These are phyloP conservation scores for Trichophyton mentagrophytes DNA, from an alignment of 2,329 filamentous ascomycete species.

Conservation along the genomic window DNA sequence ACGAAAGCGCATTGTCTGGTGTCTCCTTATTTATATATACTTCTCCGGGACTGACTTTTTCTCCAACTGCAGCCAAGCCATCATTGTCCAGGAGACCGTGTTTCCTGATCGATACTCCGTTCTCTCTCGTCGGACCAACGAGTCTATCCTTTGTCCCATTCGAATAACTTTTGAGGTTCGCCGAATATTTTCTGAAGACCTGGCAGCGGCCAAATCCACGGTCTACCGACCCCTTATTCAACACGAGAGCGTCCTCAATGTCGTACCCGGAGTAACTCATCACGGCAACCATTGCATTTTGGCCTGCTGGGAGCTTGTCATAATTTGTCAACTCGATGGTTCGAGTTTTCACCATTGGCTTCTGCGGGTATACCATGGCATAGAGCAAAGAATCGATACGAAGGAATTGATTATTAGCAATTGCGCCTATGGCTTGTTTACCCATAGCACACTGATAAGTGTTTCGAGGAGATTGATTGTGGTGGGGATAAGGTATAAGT, in stretches of 20 bases:
- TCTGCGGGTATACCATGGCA: slow-evolving; percentile 92
- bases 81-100: slow-evolving; percentile 68
- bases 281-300: slow-evolving; percentile 94
- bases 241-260: slow-evolving; percentile 92
- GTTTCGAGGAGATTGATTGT: slow-evolving; percentile 97
- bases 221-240: slow-evolving; percentile 93
- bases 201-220: slow-evolving; percentile 93
- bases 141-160: slow-evolving; percentile 57
- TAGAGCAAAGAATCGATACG: slow-evolving; percentile 93
- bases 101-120: slow-evolving; percentile 50
- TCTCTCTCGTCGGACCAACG: slow-evolving; percentile 51
- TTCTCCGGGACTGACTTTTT: slow-evolving; percentile 63
- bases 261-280: slow-evolving; percentile 99
- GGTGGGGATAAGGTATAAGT: slow-evolving; percentile 92
- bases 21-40: slow-evolving; percentile 83
- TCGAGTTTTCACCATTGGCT: slow-evolving; percentile 93
- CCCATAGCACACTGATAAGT: slow-evolving; percentile 99
- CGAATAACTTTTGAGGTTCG: slow-evolving; percentile 75
- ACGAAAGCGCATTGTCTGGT: slow-evolving; percentile 63
- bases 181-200: slow-evolving; percentile 89
- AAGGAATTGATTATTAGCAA: slow-evolving; percentile 95
- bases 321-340: slow-evolving; percentile 96
- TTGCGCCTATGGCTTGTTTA: slow-evolving; percentile 98
- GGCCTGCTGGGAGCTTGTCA: slow-evolving; percentile 90
- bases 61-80: slow-evolving; percentile 77